Evolutionary conservation across 2,329 filamentous ascomycete genomes (phyloP), one percentile per base, ranked within the genome.

Genomic region (Pseudopyricularia javanii): DNA sequence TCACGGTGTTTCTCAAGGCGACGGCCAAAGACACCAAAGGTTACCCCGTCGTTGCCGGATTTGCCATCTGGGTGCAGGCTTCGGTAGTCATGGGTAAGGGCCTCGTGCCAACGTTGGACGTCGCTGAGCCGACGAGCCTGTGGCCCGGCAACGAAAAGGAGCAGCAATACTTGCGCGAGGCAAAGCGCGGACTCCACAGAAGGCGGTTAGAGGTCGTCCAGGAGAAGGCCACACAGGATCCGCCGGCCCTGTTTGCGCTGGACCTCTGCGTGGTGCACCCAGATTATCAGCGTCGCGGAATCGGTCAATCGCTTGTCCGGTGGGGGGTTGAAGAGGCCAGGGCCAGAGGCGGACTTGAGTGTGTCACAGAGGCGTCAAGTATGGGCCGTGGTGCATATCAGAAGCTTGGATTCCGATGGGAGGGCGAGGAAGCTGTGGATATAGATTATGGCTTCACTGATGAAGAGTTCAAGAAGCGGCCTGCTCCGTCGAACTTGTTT

Each of bases 51-150:
- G 66, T 79, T n/a, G 78, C 66, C 9, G 79, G 78, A 15, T 55
- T 76, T 28, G 76, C 78, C 3, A 73, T 80, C 53, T 82, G 79
- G 79, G 59, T 66, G 8, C 78, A 82, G 56, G 61, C 67, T 0
- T 80, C 78, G 0, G 62, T 66, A 7, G 69, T 79, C 0, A 64
- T 69, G 2, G 77, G 76, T 12, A 60, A 69, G 49, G 78, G 78
- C 12, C 70, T 74, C 26, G 56, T 54, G 24, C 69, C 65, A 1
- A 53, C 64, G 4, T 60, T 65, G 14, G 64, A 70, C 20, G 58
- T 73, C 3, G 58, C 56, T 51, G 50, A 54, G 7, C 58, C 52
- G 0, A 52, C 65, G 32, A 60, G 69, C 33, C 57, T 74, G 1
- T 70, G 73, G 53, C 74, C 74, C 0, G 70, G 59, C 1, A 59